Conservation (phyloP, 2,329 filamentous ascomycete species). For the Aspergillus pseudoviridinutans region DNA sequence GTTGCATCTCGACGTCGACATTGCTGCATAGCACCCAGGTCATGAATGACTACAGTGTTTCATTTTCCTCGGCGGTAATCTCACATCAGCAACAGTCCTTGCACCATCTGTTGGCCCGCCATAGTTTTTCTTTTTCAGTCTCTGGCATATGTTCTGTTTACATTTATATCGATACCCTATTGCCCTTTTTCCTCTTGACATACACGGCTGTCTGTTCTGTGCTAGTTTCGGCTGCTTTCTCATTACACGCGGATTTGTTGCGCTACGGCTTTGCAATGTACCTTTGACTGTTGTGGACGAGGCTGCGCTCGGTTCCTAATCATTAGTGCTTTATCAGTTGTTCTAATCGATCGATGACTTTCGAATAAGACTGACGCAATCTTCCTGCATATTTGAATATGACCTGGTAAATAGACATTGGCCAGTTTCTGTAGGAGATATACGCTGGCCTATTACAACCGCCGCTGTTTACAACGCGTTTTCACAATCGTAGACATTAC, state of each 20-base stretch:
- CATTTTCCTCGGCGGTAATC: constrained; percentile 9
- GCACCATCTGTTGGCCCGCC: constrained; percentile 1
- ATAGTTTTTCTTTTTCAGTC: constrained; percentile 14
- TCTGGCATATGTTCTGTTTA: constrained; percentile 15
- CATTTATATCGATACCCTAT: constrained; percentile 33
- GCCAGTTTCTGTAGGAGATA: no score
- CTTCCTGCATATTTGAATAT: neutral
- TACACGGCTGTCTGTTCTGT: constrained; percentile 10
- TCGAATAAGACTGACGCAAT: neutral
- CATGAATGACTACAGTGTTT: neutral
- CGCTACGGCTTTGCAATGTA: neutral
- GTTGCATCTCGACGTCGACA: neutral
- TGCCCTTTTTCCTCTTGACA: constrained; percentile 17
- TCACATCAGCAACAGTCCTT: neutral
- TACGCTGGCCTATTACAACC: no score
- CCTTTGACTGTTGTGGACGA: neutral
- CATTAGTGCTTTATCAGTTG: neutral
- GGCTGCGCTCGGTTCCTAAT: neutral
- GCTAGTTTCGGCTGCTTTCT: constrained; percentile 7
- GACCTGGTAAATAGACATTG: neutral
- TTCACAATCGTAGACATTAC: neutral
- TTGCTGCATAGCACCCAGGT: neutral
- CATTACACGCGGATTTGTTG: neutral
- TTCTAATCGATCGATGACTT: neutral
- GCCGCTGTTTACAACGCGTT: neutral